These are phyloP conservation scores for Porogramme epimiltina DNA, from an alignment of 1,284 basidiomycete genomes.

Conservation along the genomic window DNA sequence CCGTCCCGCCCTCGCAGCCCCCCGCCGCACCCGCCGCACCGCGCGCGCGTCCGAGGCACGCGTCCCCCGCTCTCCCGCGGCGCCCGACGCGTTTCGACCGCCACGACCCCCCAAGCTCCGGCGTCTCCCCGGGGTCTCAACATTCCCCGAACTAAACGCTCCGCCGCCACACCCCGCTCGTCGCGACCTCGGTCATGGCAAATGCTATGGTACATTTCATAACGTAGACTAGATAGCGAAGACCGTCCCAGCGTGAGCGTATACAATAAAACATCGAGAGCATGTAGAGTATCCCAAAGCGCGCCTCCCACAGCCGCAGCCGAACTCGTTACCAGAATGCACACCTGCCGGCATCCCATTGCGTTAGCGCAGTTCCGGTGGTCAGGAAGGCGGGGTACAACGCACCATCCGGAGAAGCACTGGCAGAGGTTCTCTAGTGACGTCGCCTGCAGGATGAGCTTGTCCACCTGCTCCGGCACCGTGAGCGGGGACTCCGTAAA, in stretches of 20 bases:
- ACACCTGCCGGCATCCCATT: conserved; percentile 33
- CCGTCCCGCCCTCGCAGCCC: neutral
- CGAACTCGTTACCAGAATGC: conserved; percentile 40
- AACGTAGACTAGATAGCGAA: conserved; percentile 5
- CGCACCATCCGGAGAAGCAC: conserved; percentile 93
- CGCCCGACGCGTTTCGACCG: no score
- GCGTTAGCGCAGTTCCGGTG: conserved; percentile 3
- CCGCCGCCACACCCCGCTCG: no score
- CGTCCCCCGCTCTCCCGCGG: no score
- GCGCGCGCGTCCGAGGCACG: no score
- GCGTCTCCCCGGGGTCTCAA: no score
- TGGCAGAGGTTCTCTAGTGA: conserved; percentile 93
- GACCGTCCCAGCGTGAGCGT: conserved; percentile 6
- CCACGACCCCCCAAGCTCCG: no score
- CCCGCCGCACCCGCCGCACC: no score
- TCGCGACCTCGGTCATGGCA: no score
- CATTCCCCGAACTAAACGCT: no score
- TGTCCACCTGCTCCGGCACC: conserved; percentile 84
- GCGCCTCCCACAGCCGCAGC: neutral
- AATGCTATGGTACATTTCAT: conserved; percentile 19
- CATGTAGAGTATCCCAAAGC: conserved; percentile 7
- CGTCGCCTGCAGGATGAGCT: conserved; percentile 89
- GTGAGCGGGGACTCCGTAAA: conserved; percentile 80
- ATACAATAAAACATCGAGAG: conserved; percentile 20
- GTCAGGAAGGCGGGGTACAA: neutral